Evolutionary conservation across 2,329 filamentous ascomycete species (phyloP).

Genomic region (Niveomyces coronatus): DNA sequence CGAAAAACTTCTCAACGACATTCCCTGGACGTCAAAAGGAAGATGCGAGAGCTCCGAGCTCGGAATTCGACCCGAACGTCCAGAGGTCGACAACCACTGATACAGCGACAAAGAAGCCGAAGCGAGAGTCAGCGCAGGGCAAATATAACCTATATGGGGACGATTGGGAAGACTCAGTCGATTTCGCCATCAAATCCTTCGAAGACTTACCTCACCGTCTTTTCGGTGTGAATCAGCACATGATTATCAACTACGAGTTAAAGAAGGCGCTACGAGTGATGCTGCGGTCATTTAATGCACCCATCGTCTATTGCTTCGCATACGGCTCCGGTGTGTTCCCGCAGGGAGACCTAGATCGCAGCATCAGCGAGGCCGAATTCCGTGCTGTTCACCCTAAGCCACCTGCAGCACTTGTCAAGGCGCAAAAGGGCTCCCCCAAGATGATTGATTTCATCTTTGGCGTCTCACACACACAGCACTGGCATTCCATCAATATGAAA

Average conservation of each 20-base stretch:
- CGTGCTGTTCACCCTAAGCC: slow-evolving; percentile 70
- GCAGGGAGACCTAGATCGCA: slow-evolving; percentile 47
- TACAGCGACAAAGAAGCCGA: slow-evolving; percentile 7
- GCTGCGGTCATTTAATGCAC: slow-evolving; percentile 82
- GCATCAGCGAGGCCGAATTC: slow-evolving; percentile 45
- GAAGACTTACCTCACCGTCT: slow-evolving; percentile 34
- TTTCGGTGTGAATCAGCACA: slow-evolving; percentile 94
- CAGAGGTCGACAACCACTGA: neutral
- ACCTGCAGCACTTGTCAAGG: slow-evolving; percentile 68
- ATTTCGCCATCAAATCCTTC: slow-evolving; percentile 32
- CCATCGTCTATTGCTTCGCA: slow-evolving; percentile 92
- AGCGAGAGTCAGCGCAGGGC: slow-evolving; percentile 18
- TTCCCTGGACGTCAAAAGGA: too few relatives aligned
- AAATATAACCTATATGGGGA: slow-evolving; percentile 28
- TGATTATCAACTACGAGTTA: slow-evolving; percentile 90
- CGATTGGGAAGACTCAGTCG: slow-evolving; percentile 34
- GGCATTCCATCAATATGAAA: slow-evolving; percentile 85
- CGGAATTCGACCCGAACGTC: neutral
- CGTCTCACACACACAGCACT: slow-evolving; percentile 88
- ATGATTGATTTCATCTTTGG: slow-evolving; percentile 99
- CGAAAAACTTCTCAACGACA: too few relatives aligned
- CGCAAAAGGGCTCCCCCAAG: slow-evolving; percentile 80
- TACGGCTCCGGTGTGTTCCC: slow-evolving; percentile 96
- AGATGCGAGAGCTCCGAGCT: too few relatives aligned
- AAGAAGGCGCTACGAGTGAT: slow-evolving; percentile 83